These are phyloP conservation scores for Sordariomycetes sp. DNA, from an alignment of 2,329 filamentous ascomycete genomes.

Conservation along the genomic window DNA sequence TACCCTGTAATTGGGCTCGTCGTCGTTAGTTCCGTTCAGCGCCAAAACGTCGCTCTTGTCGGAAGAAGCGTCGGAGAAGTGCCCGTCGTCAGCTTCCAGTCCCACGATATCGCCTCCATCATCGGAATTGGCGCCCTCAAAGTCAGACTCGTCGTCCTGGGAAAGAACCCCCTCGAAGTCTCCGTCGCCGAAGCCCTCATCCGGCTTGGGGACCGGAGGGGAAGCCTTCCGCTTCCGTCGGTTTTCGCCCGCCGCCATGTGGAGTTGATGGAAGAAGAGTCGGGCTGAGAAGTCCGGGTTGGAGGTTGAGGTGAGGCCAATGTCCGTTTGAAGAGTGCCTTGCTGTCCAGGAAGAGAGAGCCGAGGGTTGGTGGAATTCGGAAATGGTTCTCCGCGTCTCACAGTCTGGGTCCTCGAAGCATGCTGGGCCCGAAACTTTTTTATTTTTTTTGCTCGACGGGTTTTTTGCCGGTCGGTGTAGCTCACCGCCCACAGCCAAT, in stretches of 20 bases:
- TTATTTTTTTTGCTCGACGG: constrained; percentile 8
- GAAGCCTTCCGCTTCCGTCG: constrained; percentile 56
- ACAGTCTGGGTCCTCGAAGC: not conserved
- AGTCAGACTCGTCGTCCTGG: constrained; percentile 36
- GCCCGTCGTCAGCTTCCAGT: constrained; percentile 19
- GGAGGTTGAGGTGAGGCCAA: not conserved
- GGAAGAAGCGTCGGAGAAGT: constrained; percentile 24
- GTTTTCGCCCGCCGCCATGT: not conserved
- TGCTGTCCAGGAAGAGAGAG: not conserved
- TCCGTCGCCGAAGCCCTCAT: constrained; percentile 43
- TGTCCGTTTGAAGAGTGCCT: not conserved
- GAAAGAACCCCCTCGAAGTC: constrained; percentile 46
- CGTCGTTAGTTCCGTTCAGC: constrained; percentile 22
- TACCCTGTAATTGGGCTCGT: constrained; percentile 34
- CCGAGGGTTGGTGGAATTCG: not conserved
- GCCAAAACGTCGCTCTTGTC: constrained; percentile 25
- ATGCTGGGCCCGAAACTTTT: constrained; percentile 4
- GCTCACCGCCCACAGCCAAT: not conserved
- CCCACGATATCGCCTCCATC: constrained; percentile 17
- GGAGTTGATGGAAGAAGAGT: not conserved
- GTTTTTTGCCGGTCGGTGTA: not conserved
- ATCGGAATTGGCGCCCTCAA: constrained; percentile 1
- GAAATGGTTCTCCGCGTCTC: not conserved
- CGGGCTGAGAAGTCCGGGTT: not conserved
- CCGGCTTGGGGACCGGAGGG: constrained; percentile 42